A percentile compares a stretch with the other conserved stretches of the same genome.
Evolutionary conservation across 352 stramenopile genomes (phyloP).

Genomic region (Pythium phragmitis): DNA sequence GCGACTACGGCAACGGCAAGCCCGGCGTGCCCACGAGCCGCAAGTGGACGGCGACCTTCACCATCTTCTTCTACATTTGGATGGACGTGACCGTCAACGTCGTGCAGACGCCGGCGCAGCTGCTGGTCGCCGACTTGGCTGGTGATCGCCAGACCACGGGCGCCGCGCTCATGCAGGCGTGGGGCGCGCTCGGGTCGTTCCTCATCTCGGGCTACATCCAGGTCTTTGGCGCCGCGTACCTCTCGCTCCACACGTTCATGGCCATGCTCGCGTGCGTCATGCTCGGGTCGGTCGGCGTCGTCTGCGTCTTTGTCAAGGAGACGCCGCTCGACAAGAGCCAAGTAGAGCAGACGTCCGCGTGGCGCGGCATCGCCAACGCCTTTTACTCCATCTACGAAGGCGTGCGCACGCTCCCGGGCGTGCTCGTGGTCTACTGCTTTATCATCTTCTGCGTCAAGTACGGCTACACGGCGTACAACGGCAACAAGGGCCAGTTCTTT

Average conservation of each 20-base stretch:
- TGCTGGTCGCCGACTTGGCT: slow-evolving; percentile 58
- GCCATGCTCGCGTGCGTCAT: slow-evolving; percentile 47
- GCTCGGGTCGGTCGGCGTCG: slow-evolving; percentile 29
- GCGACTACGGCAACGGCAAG: slow-evolving; percentile 26
- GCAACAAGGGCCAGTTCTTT: slow-evolving; percentile 62
- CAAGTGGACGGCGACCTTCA: slow-evolving; percentile 47
- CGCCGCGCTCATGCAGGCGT: slow-evolving; percentile 41
- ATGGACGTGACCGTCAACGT: slow-evolving; percentile 35
- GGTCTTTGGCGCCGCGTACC: slow-evolving; percentile 43
- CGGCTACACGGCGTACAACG: slow-evolving; percentile 56
- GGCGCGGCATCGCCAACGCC: slow-evolving; percentile 9
- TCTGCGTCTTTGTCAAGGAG: slow-evolving; percentile 36
- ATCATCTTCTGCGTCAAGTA: slow-evolving; percentile 51
- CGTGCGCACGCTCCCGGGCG: slow-evolving; percentile 31
- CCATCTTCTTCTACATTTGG: slow-evolving; percentile 40
- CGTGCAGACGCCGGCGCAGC: slow-evolving; percentile 34
- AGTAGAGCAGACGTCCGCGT: neutral
- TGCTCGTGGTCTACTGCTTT: slow-evolving; percentile 36
- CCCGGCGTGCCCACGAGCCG: slow-evolving; percentile 34
- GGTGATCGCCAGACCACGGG: slow-evolving; percentile 47
- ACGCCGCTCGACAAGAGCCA: slow-evolving; percentile 30
- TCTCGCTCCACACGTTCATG: slow-evolving; percentile 47
- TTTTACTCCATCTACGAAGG: slow-evolving; percentile 30
- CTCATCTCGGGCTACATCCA: slow-evolving; percentile 48
- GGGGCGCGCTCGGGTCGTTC: slow-evolving; percentile 46